Evolutionary conservation across 2,329 filamentous ascomycete genomes (phyloP).

Genomic region (Aureobasidium sp.): DNA sequence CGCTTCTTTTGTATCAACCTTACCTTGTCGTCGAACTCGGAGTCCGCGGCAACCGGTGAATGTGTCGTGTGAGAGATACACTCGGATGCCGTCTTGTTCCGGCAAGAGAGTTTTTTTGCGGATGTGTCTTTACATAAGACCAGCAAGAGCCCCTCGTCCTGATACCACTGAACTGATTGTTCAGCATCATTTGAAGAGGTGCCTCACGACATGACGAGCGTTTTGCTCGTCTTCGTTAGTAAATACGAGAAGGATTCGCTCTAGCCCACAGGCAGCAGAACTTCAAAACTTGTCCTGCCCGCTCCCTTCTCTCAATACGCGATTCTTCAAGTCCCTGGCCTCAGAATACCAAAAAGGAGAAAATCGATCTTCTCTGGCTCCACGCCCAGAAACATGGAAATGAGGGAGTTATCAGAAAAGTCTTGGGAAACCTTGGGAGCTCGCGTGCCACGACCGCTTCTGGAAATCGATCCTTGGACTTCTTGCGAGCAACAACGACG

Average conservation of each 20-base stretch:
- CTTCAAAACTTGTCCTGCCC: too few relatives aligned
- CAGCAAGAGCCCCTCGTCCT: not conserved
- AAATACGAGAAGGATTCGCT: not conserved
- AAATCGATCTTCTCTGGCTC: not conserved
- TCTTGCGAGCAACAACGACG: not conserved
- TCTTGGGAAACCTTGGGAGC: not conserved
- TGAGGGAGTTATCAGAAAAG: not conserved
- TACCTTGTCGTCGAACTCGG: not conserved
- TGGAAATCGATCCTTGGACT: constrained; percentile 4
- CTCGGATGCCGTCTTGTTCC: too few relatives aligned
- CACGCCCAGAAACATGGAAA: not conserved
- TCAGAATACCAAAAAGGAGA: too few relatives aligned
- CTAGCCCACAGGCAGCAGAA: constrained; percentile 3
- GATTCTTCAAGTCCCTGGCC: too few relatives aligned
- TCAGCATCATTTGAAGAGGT: too few relatives aligned
- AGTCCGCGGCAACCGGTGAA: not conserved
- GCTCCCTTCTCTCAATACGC: too few relatives aligned
- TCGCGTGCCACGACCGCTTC: not conserved
- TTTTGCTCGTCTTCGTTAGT: not conserved
- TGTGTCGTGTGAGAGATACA: not conserved
- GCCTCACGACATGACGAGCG: too few relatives aligned
- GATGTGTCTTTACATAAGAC: not conserved
- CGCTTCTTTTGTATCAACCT: not conserved
- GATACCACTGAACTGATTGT: too few relatives aligned
- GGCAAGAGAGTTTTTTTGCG: not conserved